Base-by-base conservation (phyloP, 176 grass and related monocot species). In the Hyparrhenia diplandra region DNA sequence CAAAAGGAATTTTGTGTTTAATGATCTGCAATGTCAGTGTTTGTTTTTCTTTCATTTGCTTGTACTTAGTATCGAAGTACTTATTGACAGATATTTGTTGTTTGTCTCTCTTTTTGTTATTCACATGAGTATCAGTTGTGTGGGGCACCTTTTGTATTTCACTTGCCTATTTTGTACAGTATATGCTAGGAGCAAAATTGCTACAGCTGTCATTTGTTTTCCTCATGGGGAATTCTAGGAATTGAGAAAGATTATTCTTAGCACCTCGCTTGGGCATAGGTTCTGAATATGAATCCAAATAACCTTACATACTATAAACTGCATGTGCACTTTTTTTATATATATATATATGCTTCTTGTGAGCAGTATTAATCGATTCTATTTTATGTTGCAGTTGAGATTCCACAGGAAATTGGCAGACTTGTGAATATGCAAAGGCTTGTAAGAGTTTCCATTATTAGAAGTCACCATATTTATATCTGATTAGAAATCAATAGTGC, bases 401-500 rank as follows among this genome's bases (percentile, higher is more conserved):
- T 98, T 82, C 93, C 92, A 30, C 45, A 74, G 28, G 92, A 95
- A 63, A 62, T 99, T 69, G 71, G 88, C 75, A 78, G 60, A 77
- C 74, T 95, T 76, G 87, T 88, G 88, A 90, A 87, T 84, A 88
- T 99, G 86, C 96, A 99, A 89, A 94, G 92, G 78, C 82, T 99
- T 91, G 96, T 99, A 84, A 95, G 88, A 34, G 49, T 58, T 79
- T 35, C 67, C 45, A 28, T 86, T 85, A 69, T 6, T 83, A 47
- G 16, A 87, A 57, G 29, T 75, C 6, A 82, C 29, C 21, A 14
- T 88, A 41, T 28, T 63, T 63, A 64, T 54, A 82, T 83, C 32
- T 88, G n/a, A 74, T 35, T 71, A 67, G 34, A 85, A 37, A 78
- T 78, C 6, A 54, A 21, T 89, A 46, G 64, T 77, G 14, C 35